Conservation (phyloP, 225 moss, liverwort and hornwort species). For the Thuidium tamariscinum region DNA sequence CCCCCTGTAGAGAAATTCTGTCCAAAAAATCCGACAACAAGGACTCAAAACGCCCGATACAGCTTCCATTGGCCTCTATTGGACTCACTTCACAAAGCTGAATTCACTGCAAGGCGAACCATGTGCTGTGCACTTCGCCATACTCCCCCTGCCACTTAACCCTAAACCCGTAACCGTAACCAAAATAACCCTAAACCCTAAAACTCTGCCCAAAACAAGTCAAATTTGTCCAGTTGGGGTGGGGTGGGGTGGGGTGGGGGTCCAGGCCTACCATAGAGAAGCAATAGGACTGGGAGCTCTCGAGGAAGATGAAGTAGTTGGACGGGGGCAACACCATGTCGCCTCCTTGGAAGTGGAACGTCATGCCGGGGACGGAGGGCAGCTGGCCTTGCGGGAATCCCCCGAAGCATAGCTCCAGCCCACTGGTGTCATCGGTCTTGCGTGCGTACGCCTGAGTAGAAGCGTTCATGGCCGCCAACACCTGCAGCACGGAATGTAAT, state of each 20-base stretch:
- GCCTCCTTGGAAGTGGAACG: slow-evolving; percentile 43
- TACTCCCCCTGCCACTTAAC: too few relatives aligned
- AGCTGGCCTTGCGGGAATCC: slow-evolving; percentile 6
- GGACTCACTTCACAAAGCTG: background rate
- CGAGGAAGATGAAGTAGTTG: slow-evolving; percentile 44
- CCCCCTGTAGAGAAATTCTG: background rate
- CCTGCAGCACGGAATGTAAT: background rate
- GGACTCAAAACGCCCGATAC: too few relatives aligned
- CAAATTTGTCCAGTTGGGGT: background rate
- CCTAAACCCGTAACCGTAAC: too few relatives aligned
- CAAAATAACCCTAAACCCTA: too few relatives aligned
- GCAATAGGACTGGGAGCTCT: slow-evolving; percentile 36
- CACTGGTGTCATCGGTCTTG: background rate
- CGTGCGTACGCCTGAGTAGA: slow-evolving; percentile 12
- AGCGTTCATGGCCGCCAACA: slow-evolving; percentile 28
- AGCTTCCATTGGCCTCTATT: background rate
- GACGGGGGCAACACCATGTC: slow-evolving; percentile 35
- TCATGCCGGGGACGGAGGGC: slow-evolving; percentile 23
- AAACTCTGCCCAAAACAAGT: background rate
- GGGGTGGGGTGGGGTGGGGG: background rate
- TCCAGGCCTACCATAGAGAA: slow-evolving; percentile 14
- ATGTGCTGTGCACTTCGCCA: too few relatives aligned
- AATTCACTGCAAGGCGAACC: background rate
- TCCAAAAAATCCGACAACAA: too few relatives aligned
- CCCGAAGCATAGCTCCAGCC: slow-evolving; percentile 27